Evolutionary conservation across 305 asterid species (phyloP).

Genomic region (Fraxinus ornus): DNA sequence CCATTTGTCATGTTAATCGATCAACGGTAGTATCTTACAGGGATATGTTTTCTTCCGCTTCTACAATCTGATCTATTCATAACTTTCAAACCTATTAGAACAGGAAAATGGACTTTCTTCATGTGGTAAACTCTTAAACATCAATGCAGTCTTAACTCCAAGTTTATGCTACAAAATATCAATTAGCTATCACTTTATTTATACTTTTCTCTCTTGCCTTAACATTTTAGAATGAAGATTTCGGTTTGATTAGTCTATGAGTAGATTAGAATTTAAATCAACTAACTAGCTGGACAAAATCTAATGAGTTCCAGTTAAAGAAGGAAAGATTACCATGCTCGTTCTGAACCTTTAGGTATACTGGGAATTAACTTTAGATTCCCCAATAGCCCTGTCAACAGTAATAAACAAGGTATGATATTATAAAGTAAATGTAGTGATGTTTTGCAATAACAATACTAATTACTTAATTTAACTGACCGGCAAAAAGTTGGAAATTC

Average conservation of each 20-base stretch:
- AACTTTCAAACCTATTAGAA: not conserved
- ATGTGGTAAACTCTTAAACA: not conserved
- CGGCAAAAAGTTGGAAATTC: not conserved
- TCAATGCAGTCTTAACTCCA: not conserved
- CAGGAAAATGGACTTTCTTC: not conserved
- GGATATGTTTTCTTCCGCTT: not conserved
- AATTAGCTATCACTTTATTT: not conserved
- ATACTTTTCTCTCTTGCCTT: not conserved
- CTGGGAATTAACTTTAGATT: not conserved
- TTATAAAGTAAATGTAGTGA: not conserved
- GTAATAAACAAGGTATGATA: not conserved
- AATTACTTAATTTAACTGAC: not conserved
- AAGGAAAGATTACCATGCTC: slow-evolving; percentile 8
- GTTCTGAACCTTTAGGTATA: not conserved
- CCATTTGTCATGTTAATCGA: not conserved
- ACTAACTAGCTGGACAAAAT: not conserved
- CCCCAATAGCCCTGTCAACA: not conserved
- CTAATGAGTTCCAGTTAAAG: not conserved
- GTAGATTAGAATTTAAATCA: slow-evolving; percentile 1
- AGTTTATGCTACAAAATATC: not conserved
- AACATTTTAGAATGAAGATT: slow-evolving; percentile 6
- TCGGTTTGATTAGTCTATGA: not conserved
- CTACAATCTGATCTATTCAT: not conserved
- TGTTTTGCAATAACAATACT: not conserved
- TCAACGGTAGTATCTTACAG: not conserved